Evolutionary conservation across 2,329 filamentous ascomycete species (phyloP), one percentile per base, ranked within the genome.

Genomic region (Aureobasidium sp.): DNA sequence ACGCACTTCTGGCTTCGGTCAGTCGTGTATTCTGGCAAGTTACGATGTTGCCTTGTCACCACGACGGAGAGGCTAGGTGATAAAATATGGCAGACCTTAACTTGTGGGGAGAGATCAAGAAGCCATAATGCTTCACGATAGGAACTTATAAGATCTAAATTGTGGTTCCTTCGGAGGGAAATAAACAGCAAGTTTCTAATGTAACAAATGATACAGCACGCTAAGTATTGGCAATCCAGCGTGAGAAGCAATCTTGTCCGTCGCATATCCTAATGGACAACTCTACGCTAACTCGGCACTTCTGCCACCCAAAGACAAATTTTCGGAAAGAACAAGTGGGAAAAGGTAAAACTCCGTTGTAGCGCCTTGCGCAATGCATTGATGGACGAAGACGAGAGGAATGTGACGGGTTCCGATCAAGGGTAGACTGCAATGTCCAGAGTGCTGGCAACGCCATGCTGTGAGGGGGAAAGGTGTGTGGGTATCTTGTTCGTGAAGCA

Each of bases 331-430:
- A 47, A 36, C 10, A 36, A 32, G 13, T 26, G n/a, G 36, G 48
- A 59, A 46, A 37, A 34, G 32, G 10, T 17, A 26, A 24, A 48
- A 59, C 55, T 59, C 55, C 55, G 29, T n/a, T 48, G 15, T 60
- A 41, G 57, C 57, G 57, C 57, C 57, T 51, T 51, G 46, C 57
- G 57, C 57, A 60, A 60, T 60, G 57, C 57, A 51, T 48, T 60
- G 46, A 41, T 32, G 24, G 46, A 39, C 20, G 26, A 37, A 51
- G 32, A 17, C 24, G 12, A 13, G 6, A n/a, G 41, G 55, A 47
- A 48, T 37, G 44, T 46, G 43, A 29, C 32, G 9, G 43, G 55
- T 48, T 59, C 44, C 55, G 13, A 39, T 39, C 39, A 13, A n/a
- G 24, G 43, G 15, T 32, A 39, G 29, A 44, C 37, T 55, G 37